Base-by-base conservation (phyloP, 306 rosid genomes). In the Trifolium repens region DNA sequence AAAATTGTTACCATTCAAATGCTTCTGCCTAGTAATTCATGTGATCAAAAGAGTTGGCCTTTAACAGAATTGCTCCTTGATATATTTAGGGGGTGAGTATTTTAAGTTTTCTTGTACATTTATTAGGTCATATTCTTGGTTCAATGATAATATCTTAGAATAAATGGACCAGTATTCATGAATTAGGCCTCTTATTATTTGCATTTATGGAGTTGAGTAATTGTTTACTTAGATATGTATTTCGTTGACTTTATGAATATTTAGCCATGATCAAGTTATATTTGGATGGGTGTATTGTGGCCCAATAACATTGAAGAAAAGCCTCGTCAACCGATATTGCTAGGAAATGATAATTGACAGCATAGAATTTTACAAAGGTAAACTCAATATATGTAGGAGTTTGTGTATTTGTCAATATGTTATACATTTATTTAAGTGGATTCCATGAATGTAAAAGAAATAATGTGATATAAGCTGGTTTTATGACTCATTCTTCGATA, bases 1-100 rank as follows among this genome's bases (percentile, higher is more conserved):
- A 78, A 69, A 62, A 49, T 22, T 42, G 58, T 35, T 72, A 55
- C 74, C 61, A 11, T 43, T 73, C 12, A 67, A 34, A 13, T 44
- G 55, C 65, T 47, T 66, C 61, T 17, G 60, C 44, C 54, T 73
- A n/a, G 58, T 44, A 65, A 46, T 50, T 72, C 10, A 15, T 10
- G 19, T 8, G 9, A 5, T 44, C 32, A 40, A 19, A 35, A 73
- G 47, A 55, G 57, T 58, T 46, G 64, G 37, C 61, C 55, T 22
- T 58, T 14, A 43, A 22, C 24, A 52, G 59, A 71, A n/a, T 37
- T 62, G 58, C 39, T 62, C 77, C 37, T 65, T 42, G 46, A 55
- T 26, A 27, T 37, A 67, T 68, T 2, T 39, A 26, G 22, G 5
- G 27, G 65, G 84, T 61, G 22, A 49, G 84, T 61, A 44, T 26